A percentile compares a stretch with the other conserved stretches of the same genome.
These are phyloP conservation scores for Fusarium graminum DNA, from an alignment of 2,329 filamentous ascomycete genomes.

Conservation along the genomic window DNA sequence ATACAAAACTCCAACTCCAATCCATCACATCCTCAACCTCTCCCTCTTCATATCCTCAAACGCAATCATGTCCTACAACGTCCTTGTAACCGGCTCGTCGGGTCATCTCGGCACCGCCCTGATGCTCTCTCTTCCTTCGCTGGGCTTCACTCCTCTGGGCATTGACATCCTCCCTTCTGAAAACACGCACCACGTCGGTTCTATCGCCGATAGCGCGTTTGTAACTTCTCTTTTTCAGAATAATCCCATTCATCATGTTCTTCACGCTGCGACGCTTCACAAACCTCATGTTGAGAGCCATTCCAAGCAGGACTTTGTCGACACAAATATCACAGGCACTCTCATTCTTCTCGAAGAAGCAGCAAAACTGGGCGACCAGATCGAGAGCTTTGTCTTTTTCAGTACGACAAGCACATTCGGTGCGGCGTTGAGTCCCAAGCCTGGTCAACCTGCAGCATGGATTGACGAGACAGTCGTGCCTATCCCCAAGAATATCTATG, in stretches of 20 bases:
- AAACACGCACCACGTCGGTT: slow-evolving; percentile 55
- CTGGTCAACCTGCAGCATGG: slow-evolving; percentile 57
- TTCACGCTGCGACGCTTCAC: slow-evolving; percentile 62
- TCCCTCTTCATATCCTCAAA: neutral
- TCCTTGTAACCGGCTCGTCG: slow-evolving; percentile 62
- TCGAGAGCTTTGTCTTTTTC: slow-evolving; percentile 60
- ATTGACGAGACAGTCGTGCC: slow-evolving; percentile 59
- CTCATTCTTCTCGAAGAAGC: slow-evolving; percentile 58
- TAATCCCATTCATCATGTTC: slow-evolving; percentile 56
- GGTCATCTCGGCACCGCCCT: slow-evolving; percentile 62
- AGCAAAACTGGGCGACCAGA: slow-evolving; percentile 36
- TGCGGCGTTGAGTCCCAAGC: slow-evolving; percentile 54
- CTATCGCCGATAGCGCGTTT: slow-evolving; percentile 54
- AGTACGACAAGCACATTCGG: slow-evolving; percentile 63
- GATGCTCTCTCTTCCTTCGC: slow-evolving; percentile 57
- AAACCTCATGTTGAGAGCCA: slow-evolving; percentile 63
- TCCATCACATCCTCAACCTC: neutral
- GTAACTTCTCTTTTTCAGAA: slow-evolving; percentile 51
- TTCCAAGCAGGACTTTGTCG: slow-evolving; percentile 58
- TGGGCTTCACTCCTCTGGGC: slow-evolving; percentile 58
- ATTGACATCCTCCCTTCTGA: slow-evolving; percentile 58
- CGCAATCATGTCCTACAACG: slow-evolving; percentile 44
- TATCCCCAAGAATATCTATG: slow-evolving; percentile 63
- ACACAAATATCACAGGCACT: slow-evolving; percentile 61
- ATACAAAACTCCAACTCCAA: slow-evolving; percentile 31